Evolutionary conservation across 257 asterid species (phyloP), one percentile per base, ranked within the genome.

Genomic region (Lycium ferocissimum): DNA sequence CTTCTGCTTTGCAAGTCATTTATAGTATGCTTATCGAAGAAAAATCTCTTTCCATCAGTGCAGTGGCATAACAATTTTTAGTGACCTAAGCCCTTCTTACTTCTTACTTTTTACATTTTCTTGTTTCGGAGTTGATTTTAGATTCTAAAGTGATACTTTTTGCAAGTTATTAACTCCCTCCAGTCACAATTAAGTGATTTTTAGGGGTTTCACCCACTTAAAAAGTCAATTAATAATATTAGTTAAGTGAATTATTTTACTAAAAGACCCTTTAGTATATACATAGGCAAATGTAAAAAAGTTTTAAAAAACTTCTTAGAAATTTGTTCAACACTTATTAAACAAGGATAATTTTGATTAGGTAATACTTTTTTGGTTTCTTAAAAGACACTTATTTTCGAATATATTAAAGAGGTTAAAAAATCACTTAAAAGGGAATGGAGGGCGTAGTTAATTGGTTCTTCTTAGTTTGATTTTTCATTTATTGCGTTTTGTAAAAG

Each of bases 191-290:
- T 26, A 2, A 65, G 43, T 26, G 18, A 26, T 26, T 2, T 26
- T 65, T 65, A 26, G 72, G 72, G 45, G n/a, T 33, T 66, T 69
- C 51, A 37, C 51, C 49, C 76, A 14, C 35, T 37, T 37, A 69
- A 67, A 67, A 14, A 37, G 9, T 37, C 76, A 37, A 13, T 37
- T 37, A 37, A 69, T n/a, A 37, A 37, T 7, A 69, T 14, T 37
- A 69, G 5, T 37, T 69, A 69, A 69, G 75, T 67, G 75, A 67
- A 67, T 67, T 13, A 14, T 67, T 67, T 13, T 54, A 54, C 49
- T 67, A 67, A 67, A 37, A 67, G 20, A 13, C 22, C 76, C 76
- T 67, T 35, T 37, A 69, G 14, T 15, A 15, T 69, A 37, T 37
- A 5, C 51, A 15, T 69, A 45, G 22, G 14, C 37, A 67, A 7